Conservation (phyloP, 139 green algal genomes). For the Tetraselmis chui region DNA sequence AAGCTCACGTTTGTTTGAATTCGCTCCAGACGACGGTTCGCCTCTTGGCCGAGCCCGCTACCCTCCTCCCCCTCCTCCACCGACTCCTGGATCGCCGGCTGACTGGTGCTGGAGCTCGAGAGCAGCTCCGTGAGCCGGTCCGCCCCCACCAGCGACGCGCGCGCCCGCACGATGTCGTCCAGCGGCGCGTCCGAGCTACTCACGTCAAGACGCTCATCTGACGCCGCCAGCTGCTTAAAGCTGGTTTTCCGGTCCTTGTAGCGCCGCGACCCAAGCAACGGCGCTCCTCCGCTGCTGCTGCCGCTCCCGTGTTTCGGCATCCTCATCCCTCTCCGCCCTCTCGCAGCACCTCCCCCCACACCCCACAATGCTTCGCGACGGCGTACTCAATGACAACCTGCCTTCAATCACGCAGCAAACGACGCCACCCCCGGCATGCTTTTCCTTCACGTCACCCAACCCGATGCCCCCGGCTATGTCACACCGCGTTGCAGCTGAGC, state of each 20-base stretch:
- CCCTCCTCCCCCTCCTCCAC: neutral
- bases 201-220: neutral
- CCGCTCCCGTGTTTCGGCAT: too few species aligned
- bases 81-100: neutral
- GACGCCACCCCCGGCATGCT: too few species aligned
- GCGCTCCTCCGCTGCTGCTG: too few species aligned
- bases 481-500: too few species aligned
- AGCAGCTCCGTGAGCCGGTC: neutral
- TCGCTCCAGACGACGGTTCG: neutral
- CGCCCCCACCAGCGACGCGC: neutral
- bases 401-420: too few species aligned
- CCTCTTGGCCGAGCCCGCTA: neutral
- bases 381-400: too few species aligned
- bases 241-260: neutral
- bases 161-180: neutral
- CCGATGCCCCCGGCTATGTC: too few species aligned
- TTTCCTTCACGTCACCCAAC: too few species aligned
- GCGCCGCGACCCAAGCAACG: neutral
- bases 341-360: too few species aligned
- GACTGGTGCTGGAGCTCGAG: neutral
- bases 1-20: neutral
- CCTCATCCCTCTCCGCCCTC: too few species aligned
- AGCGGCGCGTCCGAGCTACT: neutral
- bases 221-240: neutral
- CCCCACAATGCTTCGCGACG: too few species aligned